phyloP scores from a whole-genome alignment of 805 yeast species.

The Saturnispora dispora region DNA sequence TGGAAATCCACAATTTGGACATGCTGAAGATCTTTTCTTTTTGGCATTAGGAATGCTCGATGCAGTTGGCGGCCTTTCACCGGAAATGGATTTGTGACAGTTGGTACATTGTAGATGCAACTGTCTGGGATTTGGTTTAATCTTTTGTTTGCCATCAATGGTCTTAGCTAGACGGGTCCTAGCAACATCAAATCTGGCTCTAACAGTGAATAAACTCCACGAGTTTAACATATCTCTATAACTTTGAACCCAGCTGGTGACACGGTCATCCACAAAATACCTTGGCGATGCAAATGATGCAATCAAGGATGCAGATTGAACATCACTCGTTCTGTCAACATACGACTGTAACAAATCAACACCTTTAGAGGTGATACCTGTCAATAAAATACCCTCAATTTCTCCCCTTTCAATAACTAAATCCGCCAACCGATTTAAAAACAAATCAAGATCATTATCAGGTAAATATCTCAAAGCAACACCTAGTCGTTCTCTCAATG shows the following conservation, averaged over 20 bases:
- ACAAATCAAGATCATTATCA: conserved; percentile 67
- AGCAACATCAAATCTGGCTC: conserved; percentile 82
- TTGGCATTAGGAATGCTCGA: neutral
- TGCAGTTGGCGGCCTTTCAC: neutral
- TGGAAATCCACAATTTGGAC: conserved; percentile 83
- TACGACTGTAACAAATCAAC: conserved; percentile 75
- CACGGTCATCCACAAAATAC: conserved; percentile 65
- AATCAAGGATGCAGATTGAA: conserved; percentile 83
- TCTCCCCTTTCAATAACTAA: conserved; percentile 73
- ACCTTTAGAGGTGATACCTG: conserved; percentile 87
- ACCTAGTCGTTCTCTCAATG: conserved; percentile 80
- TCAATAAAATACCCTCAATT: conserved; percentile 78
- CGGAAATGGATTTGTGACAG: conserved; percentile 66
- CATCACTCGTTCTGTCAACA: conserved; percentile 81
- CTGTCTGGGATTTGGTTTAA: conserved; percentile 56
- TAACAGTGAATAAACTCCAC: conserved; percentile 66
- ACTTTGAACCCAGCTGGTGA: conserved; percentile 67
- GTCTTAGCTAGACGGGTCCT: conserved; percentile 56
- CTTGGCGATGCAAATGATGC: conserved; percentile 77
- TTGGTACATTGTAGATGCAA: conserved; percentile 71
- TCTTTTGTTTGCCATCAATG: conserved; percentile 37
- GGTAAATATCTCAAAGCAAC: conserved; percentile 81
- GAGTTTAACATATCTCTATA: conserved; percentile 64
- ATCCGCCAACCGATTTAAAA: conserved; percentile 60
- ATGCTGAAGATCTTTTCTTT: conserved; percentile 24